A percentile compares a stretch with the other conserved stretches of the same genome.
phyloP scores from a whole-genome alignment of 805 yeast genomes.

The Zygosaccharomyces lentus region DNA sequence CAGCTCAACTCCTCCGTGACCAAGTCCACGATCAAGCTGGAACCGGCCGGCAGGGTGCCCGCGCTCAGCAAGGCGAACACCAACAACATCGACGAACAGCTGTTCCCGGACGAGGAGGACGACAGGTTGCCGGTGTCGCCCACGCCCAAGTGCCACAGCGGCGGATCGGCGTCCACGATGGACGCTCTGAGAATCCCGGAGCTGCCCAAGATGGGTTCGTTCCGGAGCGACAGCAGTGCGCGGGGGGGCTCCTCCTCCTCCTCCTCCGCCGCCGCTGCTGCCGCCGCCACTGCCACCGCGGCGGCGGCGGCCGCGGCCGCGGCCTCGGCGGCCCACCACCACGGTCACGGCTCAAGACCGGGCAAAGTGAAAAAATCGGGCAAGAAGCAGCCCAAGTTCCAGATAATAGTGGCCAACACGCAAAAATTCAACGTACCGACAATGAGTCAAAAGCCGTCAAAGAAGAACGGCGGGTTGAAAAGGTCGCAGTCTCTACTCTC shows the following conservation, averaged over 20 bases:
- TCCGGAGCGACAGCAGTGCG: conserved; percentile 25
- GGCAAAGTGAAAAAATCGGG: conserved; percentile 20
- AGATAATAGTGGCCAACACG: conserved; percentile 35
- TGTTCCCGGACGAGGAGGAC: conserved; percentile 18
- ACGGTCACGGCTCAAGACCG: conserved; percentile 4
- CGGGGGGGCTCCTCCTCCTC: background rate
- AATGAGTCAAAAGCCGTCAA: conserved; percentile 15
- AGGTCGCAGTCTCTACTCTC: conserved; percentile 28
- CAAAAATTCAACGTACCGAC: conserved; percentile 29
- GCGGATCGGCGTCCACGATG: conserved; percentile 1
- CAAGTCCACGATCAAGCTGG: conserved; percentile 25
- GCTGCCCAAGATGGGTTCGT: conserved; percentile 37
- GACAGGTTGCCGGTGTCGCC: conserved; percentile 29
- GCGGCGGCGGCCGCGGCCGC: background rate
- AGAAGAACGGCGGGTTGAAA: conserved; percentile 18
- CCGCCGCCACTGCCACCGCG: background rate
- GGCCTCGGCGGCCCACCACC: conserved; percentile 4
- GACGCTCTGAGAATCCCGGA: conserved; percentile 28
- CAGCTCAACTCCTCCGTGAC: conserved; percentile 35
- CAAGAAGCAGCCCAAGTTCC: conserved; percentile 33
- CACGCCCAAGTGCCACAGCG: conserved; percentile 28
- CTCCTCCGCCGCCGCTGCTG: no score
- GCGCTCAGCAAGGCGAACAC: conserved; percentile 12
- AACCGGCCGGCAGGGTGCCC: conserved; percentile 19
- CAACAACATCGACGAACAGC: conserved; percentile 22